These are phyloP conservation scores for Pisolithus orientalis DNA, from an alignment of 768 basidiomycete genomes.

Conservation along the genomic window DNA sequence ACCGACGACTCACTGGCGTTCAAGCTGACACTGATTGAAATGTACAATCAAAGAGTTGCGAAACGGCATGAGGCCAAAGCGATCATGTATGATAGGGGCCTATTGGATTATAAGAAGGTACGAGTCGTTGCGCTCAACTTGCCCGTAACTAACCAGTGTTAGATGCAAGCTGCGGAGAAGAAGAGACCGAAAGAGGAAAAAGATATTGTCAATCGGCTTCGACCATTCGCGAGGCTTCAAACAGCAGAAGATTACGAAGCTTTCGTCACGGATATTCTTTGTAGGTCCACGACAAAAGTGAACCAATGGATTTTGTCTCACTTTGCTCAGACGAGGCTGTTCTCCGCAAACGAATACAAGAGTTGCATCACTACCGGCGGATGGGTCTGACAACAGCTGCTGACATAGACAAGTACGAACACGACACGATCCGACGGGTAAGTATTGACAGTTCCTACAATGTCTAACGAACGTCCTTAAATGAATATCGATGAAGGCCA, in stretches of 20 bases:
- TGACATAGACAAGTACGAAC: constrained; percentile 90
- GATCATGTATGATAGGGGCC: constrained; percentile 85
- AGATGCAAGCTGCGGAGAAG: constrained; percentile 91
- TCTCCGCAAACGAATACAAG: constrained; percentile 82
- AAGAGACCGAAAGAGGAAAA: constrained; percentile 88
- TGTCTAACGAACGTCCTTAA: background rate
- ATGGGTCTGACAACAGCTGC: constrained; percentile 76
- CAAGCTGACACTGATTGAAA: constrained; percentile 85
- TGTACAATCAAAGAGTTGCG: constrained; percentile 85
- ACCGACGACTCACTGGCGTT: constrained; percentile 77
- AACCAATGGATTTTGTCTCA: background rate
- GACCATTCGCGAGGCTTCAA: constrained; percentile 87
- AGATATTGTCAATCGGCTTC: constrained; percentile 82
- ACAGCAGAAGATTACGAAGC: constrained; percentile 88
- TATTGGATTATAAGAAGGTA: constrained; percentile 96
- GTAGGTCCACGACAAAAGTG: constrained; percentile 39
- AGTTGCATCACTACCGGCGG: constrained; percentile 85
- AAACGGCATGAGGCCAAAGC: constrained; percentile 81
- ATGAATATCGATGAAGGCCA: constrained; percentile 60
- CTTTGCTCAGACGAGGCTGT: constrained; percentile 67
- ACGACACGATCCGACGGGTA: constrained; percentile 68
- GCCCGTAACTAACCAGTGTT: background rate
- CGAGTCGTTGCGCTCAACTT: background rate
- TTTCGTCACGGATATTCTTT: constrained; percentile 83
- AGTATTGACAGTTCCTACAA: constrained; percentile 13